These are phyloP conservation scores for Ophiosphaerella korrae DNA, from an alignment of 2,329 filamentous ascomycete species.

Conservation along the genomic window DNA sequence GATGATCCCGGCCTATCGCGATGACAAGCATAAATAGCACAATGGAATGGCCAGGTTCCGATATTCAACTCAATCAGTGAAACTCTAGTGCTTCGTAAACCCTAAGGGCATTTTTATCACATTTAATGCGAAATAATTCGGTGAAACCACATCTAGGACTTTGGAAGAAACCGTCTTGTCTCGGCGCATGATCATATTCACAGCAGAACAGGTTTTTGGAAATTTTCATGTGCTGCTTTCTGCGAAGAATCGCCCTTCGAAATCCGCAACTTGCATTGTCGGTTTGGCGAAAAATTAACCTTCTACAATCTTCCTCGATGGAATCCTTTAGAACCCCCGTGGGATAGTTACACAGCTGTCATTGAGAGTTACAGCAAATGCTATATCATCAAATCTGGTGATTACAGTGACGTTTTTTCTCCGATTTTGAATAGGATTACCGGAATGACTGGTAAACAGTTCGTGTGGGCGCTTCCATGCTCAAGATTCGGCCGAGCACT, in stretches of 20 bases:
- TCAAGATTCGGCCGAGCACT: neutral
- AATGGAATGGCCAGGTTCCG: neutral
- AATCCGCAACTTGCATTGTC: neutral
- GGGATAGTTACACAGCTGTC: neutral
- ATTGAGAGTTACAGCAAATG: neutral
- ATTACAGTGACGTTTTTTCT: neutral
- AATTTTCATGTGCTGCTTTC: neutral
- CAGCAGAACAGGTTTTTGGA: neutral
- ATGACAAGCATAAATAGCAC: neutral
- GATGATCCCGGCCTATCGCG: neutral
- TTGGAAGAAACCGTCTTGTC: neutral
- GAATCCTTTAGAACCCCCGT: neutral
- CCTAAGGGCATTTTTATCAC: too few relatives aligned
- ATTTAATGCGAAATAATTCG: too few relatives aligned
- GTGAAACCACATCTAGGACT: neutral
- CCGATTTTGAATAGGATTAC: neutral
- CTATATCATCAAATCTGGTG: neutral
- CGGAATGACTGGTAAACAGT: neutral
- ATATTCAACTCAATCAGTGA: neutral
- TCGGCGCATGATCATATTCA: neutral
- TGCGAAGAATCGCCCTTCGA: neutral
- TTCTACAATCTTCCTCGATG: neutral
- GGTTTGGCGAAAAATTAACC: neutral
- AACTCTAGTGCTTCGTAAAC: neutral
- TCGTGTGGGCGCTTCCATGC: neutral